A percentile compares a stretch with the other conserved stretches of the same genome.
phyloP scores from a whole-genome alignment of 257 asterid genomes.

The Fraxinus excelsior region DNA sequence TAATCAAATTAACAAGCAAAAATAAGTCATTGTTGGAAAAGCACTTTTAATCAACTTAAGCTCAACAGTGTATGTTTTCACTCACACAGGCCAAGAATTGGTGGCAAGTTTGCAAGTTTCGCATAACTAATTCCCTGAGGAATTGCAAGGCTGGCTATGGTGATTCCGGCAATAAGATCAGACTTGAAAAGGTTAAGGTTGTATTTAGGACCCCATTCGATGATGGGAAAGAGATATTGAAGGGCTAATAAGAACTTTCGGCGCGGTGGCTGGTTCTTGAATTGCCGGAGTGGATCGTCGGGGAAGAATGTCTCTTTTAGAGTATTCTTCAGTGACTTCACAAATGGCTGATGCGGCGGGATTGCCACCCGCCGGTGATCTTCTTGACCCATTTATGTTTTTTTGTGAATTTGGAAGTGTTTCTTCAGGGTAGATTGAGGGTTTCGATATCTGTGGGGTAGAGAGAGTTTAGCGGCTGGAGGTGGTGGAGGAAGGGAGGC shows the following conservation, averaged over 20 bases:
- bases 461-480: not conserved
- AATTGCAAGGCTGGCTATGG: slow-evolving; percentile 85
- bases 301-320: slow-evolving; percentile 76
- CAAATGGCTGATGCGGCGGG: slow-evolving; percentile 69
- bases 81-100: slow-evolving; percentile 85
- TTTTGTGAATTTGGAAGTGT: not conserved
- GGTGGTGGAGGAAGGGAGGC: no score
- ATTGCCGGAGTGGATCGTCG: slow-evolving; percentile 78
- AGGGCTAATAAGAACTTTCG: slow-evolving; percentile 46
- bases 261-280: slow-evolving; percentile 64
- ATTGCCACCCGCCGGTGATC: slow-evolving; percentile 52
- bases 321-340: slow-evolving; percentile 53
- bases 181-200: slow-evolving; percentile 50
- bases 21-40: not conserved
- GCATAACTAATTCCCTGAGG: slow-evolving; percentile 96
- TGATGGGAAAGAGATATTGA: slow-evolving; percentile 64
- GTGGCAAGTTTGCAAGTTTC: slow-evolving; percentile 86
- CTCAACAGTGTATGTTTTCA: not conserved
- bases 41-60: not conserved
- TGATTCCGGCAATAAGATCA: slow-evolving; percentile 77
- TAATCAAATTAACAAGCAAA: not conserved
- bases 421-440: not conserved
- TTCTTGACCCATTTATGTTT: slow-evolving; percentile 49
- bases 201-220: slow-evolving; percentile 77
- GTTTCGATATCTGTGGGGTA: not conserved